phyloP scores from a whole-genome alignment of 352 stramenopile species.

The Pelagophyceae sp. region DNA sequence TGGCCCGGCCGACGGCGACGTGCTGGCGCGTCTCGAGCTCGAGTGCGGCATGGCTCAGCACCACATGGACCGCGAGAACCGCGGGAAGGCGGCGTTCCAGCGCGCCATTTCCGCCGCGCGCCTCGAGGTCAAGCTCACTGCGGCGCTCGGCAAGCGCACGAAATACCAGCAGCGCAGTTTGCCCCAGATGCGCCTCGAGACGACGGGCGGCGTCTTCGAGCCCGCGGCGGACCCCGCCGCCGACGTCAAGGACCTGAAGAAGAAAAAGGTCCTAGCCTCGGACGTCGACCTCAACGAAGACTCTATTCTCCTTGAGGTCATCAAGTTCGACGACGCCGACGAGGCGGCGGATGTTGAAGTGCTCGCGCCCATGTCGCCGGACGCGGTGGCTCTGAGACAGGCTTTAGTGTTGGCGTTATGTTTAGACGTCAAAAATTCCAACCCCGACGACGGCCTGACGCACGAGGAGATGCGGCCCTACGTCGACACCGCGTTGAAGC shows the following conservation, averaged over 20 bases:
- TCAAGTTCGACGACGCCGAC: constrained; percentile 60
- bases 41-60: constrained; percentile 82
- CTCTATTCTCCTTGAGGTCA: constrained; percentile 77
- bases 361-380: background rate
- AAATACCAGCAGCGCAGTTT: constrained; percentile 85
- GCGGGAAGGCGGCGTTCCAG: constrained; percentile 75
- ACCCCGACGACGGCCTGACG: constrained; percentile 83
- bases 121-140: constrained; percentile 73
- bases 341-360: background rate
- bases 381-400: background rate
- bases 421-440: constrained; percentile 90
- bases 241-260: constrained; percentile 41
- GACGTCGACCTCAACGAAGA: constrained; percentile 55
- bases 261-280: constrained; percentile 47
- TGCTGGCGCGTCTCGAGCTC: constrained; percentile 63
- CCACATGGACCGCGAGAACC: constrained; percentile 76
- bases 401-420: constrained; percentile 78
- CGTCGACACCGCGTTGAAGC: constrained; percentile 77
- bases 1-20: constrained; percentile 8
- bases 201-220: constrained; percentile 22
- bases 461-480: constrained; percentile 89
- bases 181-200: constrained; percentile 59
- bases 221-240: constrained; percentile 26
- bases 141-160: constrained; percentile 80
- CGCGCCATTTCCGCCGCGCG: constrained; percentile 64